Evolutionary conservation across 306 rosid genomes (phyloP).

Genomic region (Sicyos edulis): DNA sequence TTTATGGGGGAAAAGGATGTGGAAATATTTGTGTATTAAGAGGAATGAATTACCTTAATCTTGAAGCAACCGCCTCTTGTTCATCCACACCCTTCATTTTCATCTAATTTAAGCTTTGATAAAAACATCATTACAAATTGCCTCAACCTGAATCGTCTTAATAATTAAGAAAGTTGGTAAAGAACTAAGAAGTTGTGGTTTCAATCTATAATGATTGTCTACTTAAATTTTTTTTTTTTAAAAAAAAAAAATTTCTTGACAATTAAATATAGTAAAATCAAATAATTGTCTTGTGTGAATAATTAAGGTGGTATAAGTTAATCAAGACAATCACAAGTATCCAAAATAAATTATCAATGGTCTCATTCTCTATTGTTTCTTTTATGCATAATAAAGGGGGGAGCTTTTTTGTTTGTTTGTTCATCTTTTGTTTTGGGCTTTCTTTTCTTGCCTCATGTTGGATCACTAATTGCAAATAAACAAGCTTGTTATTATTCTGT

Average conservation of each 20-base stretch:
- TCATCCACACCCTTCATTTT: constrained; percentile 11
- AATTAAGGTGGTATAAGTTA: no score
- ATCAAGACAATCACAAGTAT: no score
- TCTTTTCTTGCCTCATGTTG: no score
- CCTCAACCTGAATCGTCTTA: no score
- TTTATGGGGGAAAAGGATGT: background rate
- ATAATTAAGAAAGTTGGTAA: no score
- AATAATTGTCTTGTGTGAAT: no score
- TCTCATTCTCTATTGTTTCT: background rate
- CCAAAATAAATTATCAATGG: background rate
- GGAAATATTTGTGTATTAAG: background rate
- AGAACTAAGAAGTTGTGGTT: no score
- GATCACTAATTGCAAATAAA: no score
- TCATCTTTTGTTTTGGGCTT: background rate
- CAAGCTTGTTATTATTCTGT: background rate
- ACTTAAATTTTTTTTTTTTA: no score
- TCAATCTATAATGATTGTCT: no score
- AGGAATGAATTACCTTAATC: background rate
- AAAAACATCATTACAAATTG: constrained; percentile 12
- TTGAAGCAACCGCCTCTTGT: background rate
- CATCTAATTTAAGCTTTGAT: constrained; percentile 15
- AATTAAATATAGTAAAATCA: no score
- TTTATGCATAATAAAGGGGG: background rate
- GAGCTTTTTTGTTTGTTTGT: background rate
- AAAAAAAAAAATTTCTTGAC: no score